phyloP scores from a whole-genome alignment of 2,329 filamentous ascomycete genomes.

The Corniculantispora saksenae region DNA sequence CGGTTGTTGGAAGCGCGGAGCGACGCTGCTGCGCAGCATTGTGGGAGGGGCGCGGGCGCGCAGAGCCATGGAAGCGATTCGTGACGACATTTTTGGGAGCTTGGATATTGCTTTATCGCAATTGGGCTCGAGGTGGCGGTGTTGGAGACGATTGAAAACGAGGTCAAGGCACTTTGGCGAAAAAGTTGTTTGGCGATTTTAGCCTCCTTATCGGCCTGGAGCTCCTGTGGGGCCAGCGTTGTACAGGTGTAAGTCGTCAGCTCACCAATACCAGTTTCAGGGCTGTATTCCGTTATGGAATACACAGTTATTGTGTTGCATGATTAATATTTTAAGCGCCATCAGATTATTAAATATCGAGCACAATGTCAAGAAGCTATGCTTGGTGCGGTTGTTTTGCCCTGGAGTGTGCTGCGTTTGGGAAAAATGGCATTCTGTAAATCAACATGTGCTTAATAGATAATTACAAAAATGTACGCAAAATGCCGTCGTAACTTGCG shows the following conservation, averaged over 20 bases:
- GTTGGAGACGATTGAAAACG: neutral
- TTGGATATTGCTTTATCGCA: neutral
- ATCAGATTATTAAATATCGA: too few species aligned
- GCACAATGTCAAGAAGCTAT: too few species aligned
- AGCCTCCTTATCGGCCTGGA: neutral
- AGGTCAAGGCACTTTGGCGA: neutral
- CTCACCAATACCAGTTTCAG: too few species aligned
- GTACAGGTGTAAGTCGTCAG: neutral
- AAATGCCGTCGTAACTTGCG: too few species aligned
- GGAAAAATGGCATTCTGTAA: too few species aligned
- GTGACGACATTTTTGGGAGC: neutral
- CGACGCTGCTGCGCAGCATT: neutral
- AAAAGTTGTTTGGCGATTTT: neutral
- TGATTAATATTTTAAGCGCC: too few species aligned
- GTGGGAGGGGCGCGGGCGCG: conserved; percentile 1
- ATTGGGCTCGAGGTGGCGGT: neutral
- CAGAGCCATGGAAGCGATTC: conserved; percentile 1
- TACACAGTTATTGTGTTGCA: too few species aligned
- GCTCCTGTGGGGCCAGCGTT: conserved; percentile 11
- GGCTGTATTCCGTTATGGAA: too few species aligned
- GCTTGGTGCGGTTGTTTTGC: too few species aligned
- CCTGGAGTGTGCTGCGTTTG: too few species aligned
- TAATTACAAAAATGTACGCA: too few species aligned
- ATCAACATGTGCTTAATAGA: too few species aligned
- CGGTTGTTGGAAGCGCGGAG: neutral